A percentile compares a stretch with the other conserved stretches of the same genome.
Evolutionary conservation across 805 yeast species (phyloP).

Genomic region (Yarrowia porcina): DNA sequence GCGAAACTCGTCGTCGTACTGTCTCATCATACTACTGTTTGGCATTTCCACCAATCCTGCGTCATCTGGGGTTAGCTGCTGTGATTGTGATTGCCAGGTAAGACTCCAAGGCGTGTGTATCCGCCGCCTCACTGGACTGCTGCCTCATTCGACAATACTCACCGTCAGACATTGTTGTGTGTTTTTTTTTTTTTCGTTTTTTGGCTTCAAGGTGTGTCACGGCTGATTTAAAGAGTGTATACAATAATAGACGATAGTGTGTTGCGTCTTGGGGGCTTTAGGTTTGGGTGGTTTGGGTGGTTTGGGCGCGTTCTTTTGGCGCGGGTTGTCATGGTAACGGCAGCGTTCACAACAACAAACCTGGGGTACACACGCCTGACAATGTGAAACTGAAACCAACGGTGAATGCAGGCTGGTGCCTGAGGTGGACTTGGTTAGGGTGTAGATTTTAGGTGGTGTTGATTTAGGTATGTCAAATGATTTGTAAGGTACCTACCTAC

Average conservation of each 20-base stretch:
- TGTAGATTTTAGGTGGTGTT: too few relatives aligned
- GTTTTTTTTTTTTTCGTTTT: background rate
- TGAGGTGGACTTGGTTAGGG: too few relatives aligned
- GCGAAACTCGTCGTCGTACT: conserved; percentile 7
- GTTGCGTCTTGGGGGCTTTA: conserved; percentile 12
- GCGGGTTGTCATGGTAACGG: conserved; percentile 16
- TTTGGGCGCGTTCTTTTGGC: too few relatives aligned
- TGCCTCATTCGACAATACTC: background rate
- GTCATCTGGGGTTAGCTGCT: background rate
- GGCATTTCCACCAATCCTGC: conserved; percentile 21
- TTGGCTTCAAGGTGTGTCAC: background rate
- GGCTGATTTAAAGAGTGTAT: background rate
- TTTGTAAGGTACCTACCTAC: too few relatives aligned
- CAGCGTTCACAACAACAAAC: too few relatives aligned
- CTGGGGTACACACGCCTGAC: background rate
- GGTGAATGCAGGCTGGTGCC: background rate
- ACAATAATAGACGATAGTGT: conserved; percentile 9
- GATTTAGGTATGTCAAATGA: too few relatives aligned
- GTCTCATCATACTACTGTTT: conserved; percentile 8
- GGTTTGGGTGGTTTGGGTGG: conserved; percentile 12
- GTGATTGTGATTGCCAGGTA: too few relatives aligned
- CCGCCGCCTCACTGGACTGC: background rate
- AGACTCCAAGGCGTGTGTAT: background rate
- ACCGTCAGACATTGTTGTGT: conserved; percentile 16
- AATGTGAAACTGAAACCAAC: background rate